Percentiles rank a stretch among this genome's conserved stretches.
Conservation (phyloP, 2,329 filamentous ascomycete species). For the Periglandula ipomoeae region DNA sequence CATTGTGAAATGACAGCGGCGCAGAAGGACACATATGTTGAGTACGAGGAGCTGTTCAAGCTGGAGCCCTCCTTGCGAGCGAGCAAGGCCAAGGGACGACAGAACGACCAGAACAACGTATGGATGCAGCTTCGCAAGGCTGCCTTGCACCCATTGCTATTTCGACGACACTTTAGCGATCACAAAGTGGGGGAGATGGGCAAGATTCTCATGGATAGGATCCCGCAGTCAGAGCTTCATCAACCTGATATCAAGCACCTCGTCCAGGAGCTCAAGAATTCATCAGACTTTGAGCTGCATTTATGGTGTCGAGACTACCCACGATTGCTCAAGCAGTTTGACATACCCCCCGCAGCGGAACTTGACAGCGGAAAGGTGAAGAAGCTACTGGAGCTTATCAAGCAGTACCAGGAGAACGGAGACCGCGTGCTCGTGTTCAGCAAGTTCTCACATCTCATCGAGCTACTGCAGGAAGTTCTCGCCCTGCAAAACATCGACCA, state of each 20-base stretch:
- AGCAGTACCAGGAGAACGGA: conserved; percentile 64
- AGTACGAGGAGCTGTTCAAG: conserved; percentile 54
- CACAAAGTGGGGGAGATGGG: conserved; percentile 68
- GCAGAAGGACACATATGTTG: conserved; percentile 66
- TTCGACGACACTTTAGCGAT: conserved; percentile 72
- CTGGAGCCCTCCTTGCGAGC: conserved; percentile 45
- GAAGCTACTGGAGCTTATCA: conserved; percentile 66
- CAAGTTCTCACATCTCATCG: conserved; percentile 84
- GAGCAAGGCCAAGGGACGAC: conserved; percentile 38
- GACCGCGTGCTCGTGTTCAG: conserved; percentile 88
- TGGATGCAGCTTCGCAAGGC: conserved; percentile 91
- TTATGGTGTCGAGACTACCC: conserved; percentile 54
- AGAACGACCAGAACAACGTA: conserved; percentile 55
- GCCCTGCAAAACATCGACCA: conserved; percentile 64
- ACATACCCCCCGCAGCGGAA: conserved; percentile 44
- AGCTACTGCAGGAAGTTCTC: conserved; percentile 79
- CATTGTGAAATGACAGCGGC: conserved; percentile 68
- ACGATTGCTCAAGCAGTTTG: conserved; percentile 40
- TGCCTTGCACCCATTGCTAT: conserved; percentile 83
- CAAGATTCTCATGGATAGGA: conserved; percentile 63
- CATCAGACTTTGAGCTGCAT: conserved; percentile 57
- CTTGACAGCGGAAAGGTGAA: conserved; percentile 73
- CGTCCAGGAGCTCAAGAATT: conserved; percentile 44
- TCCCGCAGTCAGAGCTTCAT: conserved; percentile 44
- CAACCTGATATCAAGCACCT: conserved; percentile 44